These are phyloP conservation scores for Daedalea quercina DNA, from an alignment of 768 basidiomycete genomes.

Conservation along the genomic window DNA sequence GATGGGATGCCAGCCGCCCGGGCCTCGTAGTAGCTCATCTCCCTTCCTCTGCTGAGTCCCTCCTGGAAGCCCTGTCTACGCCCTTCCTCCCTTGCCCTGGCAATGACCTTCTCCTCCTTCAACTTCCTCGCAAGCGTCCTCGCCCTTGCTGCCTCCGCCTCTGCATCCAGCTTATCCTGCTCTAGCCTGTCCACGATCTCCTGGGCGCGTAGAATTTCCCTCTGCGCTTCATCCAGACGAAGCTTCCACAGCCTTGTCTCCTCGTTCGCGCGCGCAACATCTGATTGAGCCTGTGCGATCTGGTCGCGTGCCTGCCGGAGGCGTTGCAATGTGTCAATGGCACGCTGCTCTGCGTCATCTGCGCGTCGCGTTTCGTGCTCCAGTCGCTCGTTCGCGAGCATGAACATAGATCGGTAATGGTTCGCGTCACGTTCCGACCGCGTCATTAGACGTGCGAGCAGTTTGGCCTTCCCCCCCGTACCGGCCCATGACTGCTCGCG, in stretches of 20 bases:
- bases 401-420: conserved; percentile 15
- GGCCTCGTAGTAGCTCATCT: conserved; percentile 33
- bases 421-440: conserved; percentile 15
- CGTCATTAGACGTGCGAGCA: conserved; percentile 16
- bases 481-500: background rate
- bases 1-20: conserved; percentile 1
- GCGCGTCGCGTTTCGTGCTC: conserved; percentile 48
- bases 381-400: conserved; percentile 32
- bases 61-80: conserved; percentile 52
- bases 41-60: conserved; percentile 43
- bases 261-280: conserved; percentile 48
- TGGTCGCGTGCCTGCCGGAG: conserved; percentile 55
- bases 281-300: conserved; percentile 45
- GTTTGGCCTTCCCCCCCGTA: conserved; percentile 10
- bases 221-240: conserved; percentile 58
- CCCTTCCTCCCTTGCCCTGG: conserved; percentile 58
- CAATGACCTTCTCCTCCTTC: conserved; percentile 46
- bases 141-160: conserved; percentile 52
- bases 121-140: conserved; percentile 46
- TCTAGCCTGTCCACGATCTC: conserved; percentile 56
- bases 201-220: conserved; percentile 64
- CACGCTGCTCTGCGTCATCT: conserved; percentile 45
- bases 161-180: conserved; percentile 48
- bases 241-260: conserved; percentile 56
- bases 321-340: conserved; percentile 40